Conservation (phyloP, 2,329 filamentous ascomycete species). For the Pseudofabraea citricarpa region DNA sequence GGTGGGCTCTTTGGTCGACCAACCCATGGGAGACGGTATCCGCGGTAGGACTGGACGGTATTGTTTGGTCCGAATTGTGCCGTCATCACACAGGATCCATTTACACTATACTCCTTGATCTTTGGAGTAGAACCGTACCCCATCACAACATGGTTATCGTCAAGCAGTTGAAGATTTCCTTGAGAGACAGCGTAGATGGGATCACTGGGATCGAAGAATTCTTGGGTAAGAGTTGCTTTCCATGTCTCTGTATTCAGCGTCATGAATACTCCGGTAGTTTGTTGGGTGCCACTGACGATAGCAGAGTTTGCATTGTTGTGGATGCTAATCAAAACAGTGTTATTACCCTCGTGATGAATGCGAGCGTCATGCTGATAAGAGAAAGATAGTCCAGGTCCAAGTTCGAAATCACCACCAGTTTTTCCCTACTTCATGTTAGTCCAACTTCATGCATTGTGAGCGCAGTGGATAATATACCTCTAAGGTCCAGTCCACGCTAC, state of each 20-base stretch:
- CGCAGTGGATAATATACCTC: not conserved
- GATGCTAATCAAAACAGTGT: no score
- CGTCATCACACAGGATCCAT: constrained; percentile 3
- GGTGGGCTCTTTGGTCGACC: not conserved
- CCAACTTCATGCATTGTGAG: not conserved
- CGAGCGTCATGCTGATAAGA: no score
- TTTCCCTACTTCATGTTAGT: not conserved
- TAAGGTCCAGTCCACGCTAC: constrained; percentile 13
- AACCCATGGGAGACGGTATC: constrained; percentile 6
- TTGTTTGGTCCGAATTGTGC: constrained; percentile 6
- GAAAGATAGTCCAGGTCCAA: not conserved
- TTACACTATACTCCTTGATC: constrained; percentile 8
- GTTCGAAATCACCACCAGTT: not conserved
- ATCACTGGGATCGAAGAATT: not conserved
- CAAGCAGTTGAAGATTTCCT: constrained; percentile 2
- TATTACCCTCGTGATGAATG: no score
- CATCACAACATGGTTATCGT: constrained; percentile 7
- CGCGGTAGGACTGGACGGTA: constrained; percentile 4
- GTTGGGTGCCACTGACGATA: not conserved
- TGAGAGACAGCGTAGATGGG: constrained; percentile 5
- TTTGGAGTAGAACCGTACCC: constrained; percentile 7
- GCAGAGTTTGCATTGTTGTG: not conserved
- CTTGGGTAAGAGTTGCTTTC: not conserved
- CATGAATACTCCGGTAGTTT: not conserved
- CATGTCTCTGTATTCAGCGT: not conserved